These are phyloP conservation scores for Jaltomata sinuosa DNA, from an alignment of 257 asterid species.

Conservation along the genomic window DNA sequence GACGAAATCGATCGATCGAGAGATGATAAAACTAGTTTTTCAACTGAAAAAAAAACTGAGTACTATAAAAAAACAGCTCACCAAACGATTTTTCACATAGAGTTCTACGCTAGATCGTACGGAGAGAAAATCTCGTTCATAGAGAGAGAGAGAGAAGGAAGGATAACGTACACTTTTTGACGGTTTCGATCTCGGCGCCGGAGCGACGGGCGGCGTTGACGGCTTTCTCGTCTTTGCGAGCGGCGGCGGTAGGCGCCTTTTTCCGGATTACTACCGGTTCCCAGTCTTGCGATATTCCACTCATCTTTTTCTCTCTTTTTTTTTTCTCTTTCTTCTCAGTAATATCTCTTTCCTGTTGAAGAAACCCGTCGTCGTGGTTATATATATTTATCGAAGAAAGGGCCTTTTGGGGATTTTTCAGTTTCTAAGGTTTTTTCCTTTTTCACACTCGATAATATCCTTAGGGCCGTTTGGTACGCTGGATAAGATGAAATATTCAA, in stretches of 20 bases:
- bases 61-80: neutral
- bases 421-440: neutral
- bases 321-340: neutral
- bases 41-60: no score
- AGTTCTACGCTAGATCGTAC: neutral
- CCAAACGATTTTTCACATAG: neutral
- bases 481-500: no score
- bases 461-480: no score
- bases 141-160: neutral
- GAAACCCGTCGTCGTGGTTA: neutral
- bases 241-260: conserved; percentile 88
- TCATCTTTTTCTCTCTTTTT: conserved; percentile 6
- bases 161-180: conserved; percentile 43
- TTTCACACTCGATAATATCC: no score
- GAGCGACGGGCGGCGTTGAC: conserved; percentile 98
- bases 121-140: neutral
- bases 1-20: neutral
- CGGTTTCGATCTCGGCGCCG: conserved; percentile 92
- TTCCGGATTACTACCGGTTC: conserved; percentile 85
- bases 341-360: neutral
- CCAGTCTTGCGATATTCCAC: conserved; percentile 76
- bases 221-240: conserved; percentile 88
- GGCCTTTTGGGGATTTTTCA: neutral
- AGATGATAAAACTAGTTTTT: neutral
- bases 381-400: neutral